Percentiles rank a stretch among this genome's conserved stretches.
Evolutionary conservation across 2,329 filamentous ascomycete genomes (phyloP).

Genomic region (Stagonosporopsis vannaccii): DNA sequence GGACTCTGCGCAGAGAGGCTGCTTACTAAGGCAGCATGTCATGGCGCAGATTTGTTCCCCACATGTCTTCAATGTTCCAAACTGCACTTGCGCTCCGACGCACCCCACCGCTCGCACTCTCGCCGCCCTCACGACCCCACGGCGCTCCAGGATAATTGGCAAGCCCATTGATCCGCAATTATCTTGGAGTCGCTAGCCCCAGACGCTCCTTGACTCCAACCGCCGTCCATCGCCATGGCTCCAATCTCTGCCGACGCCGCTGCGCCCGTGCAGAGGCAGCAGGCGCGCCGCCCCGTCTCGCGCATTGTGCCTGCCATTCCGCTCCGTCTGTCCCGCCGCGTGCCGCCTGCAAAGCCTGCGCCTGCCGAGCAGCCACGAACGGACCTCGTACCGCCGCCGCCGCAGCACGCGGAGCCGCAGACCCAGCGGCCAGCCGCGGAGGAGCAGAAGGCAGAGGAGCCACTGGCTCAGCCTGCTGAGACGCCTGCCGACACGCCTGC

Average conservation of each 20-base stretch:
- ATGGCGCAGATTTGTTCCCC: slow-evolving; percentile 16
- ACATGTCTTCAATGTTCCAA: slow-evolving; percentile 13
- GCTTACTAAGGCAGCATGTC: slow-evolving; percentile 14
- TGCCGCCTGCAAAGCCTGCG: slow-evolving; percentile 34
- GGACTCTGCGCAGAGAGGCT: background rate
- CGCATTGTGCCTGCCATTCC: slow-evolving; percentile 51
- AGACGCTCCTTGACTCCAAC: slow-evolving; percentile 16
- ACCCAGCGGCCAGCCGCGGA: slow-evolving; percentile 14
- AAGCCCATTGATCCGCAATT: slow-evolving; percentile 42
- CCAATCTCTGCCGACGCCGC: slow-evolving; percentile 36
- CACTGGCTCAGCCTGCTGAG: slow-evolving; percentile 14
- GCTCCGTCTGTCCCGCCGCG: slow-evolving; percentile 41
- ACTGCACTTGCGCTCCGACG: slow-evolving; percentile 19
- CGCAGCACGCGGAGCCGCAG: slow-evolving; percentile 18
- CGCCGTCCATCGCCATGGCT: slow-evolving; percentile 33
- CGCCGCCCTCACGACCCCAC: slow-evolving; percentile 21
- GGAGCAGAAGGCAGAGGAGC: slow-evolving; percentile 24
- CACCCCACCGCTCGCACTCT: slow-evolving; percentile 22
- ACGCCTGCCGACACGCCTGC: slow-evolving; percentile 20
- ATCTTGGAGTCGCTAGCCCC: slow-evolving; percentile 51
- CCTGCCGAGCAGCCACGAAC: slow-evolving; percentile 38
- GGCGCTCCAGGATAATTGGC: slow-evolving; percentile 55
- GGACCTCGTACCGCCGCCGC: slow-evolving; percentile 27
- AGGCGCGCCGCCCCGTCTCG: slow-evolving; percentile 34
- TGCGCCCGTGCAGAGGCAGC: slow-evolving; percentile 33